Conservation (phyloP, 2,329 filamentous ascomycete species). For the Pyrenophora tritici-repentis region DNA sequence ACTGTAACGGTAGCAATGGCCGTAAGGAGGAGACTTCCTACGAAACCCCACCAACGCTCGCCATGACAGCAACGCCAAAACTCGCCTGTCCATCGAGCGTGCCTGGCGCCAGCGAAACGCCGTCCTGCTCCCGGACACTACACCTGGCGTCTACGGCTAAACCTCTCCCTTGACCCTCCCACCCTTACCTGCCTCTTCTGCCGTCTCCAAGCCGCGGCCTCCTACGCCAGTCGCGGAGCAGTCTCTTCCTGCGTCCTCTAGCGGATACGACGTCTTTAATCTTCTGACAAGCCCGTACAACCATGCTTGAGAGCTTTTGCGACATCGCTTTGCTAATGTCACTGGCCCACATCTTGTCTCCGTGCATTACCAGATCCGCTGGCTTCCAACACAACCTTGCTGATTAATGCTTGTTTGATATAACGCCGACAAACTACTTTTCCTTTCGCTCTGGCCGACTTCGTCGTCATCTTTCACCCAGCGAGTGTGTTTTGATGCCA, state of each 20-base stretch:
- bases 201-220: constrained; percentile 35
- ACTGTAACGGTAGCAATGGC: constrained; percentile 43
- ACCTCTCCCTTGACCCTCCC: constrained; percentile 24
- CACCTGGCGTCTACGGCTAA: constrained; percentile 12
- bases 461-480: constrained; percentile 30
- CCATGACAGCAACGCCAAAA: constrained; percentile 31
- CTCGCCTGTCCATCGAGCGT: constrained; percentile 26
- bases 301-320: constrained; percentile 47
- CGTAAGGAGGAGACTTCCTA: constrained; percentile 34
- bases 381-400: constrained; percentile 18
- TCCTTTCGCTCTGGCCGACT: constrained; percentile 31
- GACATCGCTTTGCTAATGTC: constrained; percentile 45
- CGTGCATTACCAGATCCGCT: constrained; percentile 36
- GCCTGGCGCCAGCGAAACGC: constrained; percentile 30
- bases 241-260: constrained; percentile 41
- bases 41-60: constrained; percentile 36
- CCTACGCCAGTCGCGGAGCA: constrained; percentile 34
- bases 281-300: constrained; percentile 44
- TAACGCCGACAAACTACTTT: constrained; percentile 34
- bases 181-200: constrained; percentile 38
- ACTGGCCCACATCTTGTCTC: constrained; percentile 41
- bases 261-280: constrained; percentile 49
- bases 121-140: constrained; percentile 16
- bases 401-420: constrained; percentile 26
- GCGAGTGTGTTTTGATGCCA: constrained; percentile 37